Base-by-base conservation (phyloP, 2,329 filamentous ascomycete species). In the Fusarium mangiferae region DNA sequence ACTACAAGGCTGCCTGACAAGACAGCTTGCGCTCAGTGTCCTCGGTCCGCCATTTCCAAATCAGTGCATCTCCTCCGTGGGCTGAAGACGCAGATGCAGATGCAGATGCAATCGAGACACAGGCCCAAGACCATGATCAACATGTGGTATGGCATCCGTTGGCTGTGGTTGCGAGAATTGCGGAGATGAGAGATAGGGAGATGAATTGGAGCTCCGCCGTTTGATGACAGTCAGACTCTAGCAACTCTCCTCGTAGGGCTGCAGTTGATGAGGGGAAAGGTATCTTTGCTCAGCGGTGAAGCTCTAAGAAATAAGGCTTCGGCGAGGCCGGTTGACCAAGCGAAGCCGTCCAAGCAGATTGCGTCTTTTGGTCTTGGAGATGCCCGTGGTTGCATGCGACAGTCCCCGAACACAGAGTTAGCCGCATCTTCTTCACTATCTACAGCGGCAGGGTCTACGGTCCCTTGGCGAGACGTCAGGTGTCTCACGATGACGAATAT, bases 231-330 rank as follows among this genome's bases (percentile, higher is more conserved):
- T 59, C 41, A 51, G 56, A 59, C 56, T 59, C 42, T 33, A 36
- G 6, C 36, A 39, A 57, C 39, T 38, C 36, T 63, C 35, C 55
- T 62, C 58, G 60, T 78, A 78, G 76, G 76, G 76, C 76, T 78
- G 76, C 73, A 77, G 71, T 24, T 30, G 35, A 33, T 48, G 51
- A 68, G 73, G 62, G 71, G 42, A 72, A 55, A 11, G 20, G 51
- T 41, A 30, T 41, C 62, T 52, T 56, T 55, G 26, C 33, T 72
- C 67, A 70, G 77, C 74, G 76, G 76, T 78, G 76, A 78, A 76
- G 70, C 61, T 74, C 55, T 74, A 75, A 75, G 63, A 72, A 71
- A 24, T 24, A 63, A 66, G 55, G 41, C 55, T 67, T 78, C 76
- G 76, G 76, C 70, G 76, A 71, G 61, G 63, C 76, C 76, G 76